phyloP scores from a whole-genome alignment of 2,329 filamentous ascomycete species.

The Trichoderma lentiforme region DNA sequence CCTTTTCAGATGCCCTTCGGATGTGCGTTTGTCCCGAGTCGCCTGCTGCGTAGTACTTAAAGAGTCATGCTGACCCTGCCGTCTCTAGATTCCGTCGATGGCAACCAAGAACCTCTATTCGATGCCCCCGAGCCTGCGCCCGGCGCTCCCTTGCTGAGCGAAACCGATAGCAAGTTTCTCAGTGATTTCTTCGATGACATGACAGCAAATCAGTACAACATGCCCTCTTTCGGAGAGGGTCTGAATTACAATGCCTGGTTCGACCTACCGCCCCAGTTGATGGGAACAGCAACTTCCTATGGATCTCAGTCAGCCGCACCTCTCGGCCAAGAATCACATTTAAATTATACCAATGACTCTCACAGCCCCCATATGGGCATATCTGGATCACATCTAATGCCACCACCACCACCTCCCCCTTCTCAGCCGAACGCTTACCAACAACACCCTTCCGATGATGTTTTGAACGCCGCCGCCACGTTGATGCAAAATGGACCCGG shows the following conservation, averaged over 20 bases:
- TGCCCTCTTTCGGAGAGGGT: constrained; percentile 50
- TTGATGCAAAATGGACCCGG: constrained; percentile 44
- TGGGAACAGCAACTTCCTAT: constrained; percentile 63
- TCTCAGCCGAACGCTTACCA: constrained; percentile 27
- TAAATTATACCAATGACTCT: constrained; percentile 22
- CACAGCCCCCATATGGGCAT: constrained; percentile 20
- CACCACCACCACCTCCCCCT: constrained; percentile 32
- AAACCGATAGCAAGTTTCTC: constrained; percentile 57
- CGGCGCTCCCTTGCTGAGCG: constrained; percentile 63
- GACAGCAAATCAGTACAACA: constrained; percentile 48
- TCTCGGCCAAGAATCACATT: constrained; percentile 23
- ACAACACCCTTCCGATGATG: constrained; percentile 47
- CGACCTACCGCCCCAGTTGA: constrained; percentile 61
- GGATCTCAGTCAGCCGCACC: constrained; percentile 46
- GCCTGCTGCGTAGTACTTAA: neutral
- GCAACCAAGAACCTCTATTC: constrained; percentile 43
- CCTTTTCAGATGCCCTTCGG: constrained; percentile 58
- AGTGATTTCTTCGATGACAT: constrained; percentile 56
- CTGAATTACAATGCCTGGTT: constrained; percentile 52
- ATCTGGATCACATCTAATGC: constrained; percentile 34
- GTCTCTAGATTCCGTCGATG: constrained; percentile 45
- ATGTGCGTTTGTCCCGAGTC: constrained; percentile 49
- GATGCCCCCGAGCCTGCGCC: constrained; percentile 60
- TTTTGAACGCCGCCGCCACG: constrained; percentile 55
- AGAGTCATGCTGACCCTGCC: neutral